phyloP scores from a whole-genome alignment of 2,329 filamentous ascomycete species.

The Beauveria sp. region DNA sequence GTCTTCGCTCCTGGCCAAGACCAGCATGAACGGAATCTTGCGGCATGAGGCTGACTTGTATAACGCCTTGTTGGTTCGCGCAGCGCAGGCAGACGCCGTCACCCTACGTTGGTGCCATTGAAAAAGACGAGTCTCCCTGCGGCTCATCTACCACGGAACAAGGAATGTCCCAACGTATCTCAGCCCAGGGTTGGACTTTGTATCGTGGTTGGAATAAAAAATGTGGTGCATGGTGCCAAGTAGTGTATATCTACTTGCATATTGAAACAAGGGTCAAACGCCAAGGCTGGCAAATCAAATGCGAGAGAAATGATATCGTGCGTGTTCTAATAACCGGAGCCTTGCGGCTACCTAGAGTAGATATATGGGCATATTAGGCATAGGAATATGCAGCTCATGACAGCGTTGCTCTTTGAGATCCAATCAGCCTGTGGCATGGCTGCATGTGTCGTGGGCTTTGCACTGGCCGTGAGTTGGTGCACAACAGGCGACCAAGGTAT shows the following conservation, averaged over 20 bases:
- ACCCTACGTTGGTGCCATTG: constrained; percentile 19
- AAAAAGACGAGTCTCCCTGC: constrained; percentile 12
- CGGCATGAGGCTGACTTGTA: constrained; percentile 16
- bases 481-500: no score
- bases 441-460: not conserved
- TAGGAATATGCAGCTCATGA: not conserved
- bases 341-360: no score
- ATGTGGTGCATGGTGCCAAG: not conserved
- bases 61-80: constrained; percentile 18
- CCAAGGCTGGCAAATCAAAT: not conserved
- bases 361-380: no score
- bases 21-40: constrained; percentile 17
- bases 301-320: not conserved
- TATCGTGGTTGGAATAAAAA: no score
- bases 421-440: not conserved
- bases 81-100: constrained; percentile 21
- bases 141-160: no score
- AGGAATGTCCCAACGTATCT: no score
- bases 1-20: constrained; percentile 13
- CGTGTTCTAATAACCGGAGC: no score
- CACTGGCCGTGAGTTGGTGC: not conserved
- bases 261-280: constrained; percentile 2
- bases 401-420: not conserved
- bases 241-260: not conserved
- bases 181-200: no score